These are phyloP conservation scores for Alternaria novae-zelandiae DNA, from an alignment of 2,329 filamentous ascomycete species.

Conservation along the genomic window DNA sequence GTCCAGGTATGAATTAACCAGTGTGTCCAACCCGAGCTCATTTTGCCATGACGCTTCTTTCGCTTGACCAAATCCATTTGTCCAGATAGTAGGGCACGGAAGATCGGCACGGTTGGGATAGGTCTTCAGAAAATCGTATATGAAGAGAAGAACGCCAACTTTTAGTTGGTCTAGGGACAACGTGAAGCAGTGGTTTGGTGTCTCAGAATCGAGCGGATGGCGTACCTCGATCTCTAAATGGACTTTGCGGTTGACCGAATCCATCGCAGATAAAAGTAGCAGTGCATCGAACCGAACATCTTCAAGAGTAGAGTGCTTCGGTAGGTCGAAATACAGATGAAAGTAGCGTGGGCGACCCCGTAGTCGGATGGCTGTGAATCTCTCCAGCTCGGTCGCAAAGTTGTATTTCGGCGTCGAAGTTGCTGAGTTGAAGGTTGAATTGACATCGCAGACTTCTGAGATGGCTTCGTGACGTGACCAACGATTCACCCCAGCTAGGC, in stretches of 20 bases:
- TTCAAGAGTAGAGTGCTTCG: neutral
- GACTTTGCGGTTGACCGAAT: neutral
- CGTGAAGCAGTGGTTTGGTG: neutral
- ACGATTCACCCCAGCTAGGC: neutral
- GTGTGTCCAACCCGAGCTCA: neutral
- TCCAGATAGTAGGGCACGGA: neutral
- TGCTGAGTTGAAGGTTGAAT: neutral
- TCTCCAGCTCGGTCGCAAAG: neutral
- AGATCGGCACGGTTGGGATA: neutral
- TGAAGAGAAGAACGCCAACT: neutral
- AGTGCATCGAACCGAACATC: neutral
- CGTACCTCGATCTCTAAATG: neutral
- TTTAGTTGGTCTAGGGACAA: neutral
- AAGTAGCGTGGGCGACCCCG: neutral
- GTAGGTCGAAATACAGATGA: neutral
- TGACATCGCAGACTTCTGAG: fast-evolving
- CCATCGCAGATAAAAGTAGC: neutral
- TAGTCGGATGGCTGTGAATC: neutral
- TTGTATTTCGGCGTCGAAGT: neutral
- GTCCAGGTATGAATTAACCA: neutral
- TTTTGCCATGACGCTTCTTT: neutral
- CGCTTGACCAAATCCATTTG: neutral
- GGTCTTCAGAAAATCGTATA: neutral
- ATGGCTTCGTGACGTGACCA: neutral
- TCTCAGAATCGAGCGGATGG: neutral